Conservation (phyloP, 139 green algal species). For the Auxenochlorella pyrenoidosa region DNA sequence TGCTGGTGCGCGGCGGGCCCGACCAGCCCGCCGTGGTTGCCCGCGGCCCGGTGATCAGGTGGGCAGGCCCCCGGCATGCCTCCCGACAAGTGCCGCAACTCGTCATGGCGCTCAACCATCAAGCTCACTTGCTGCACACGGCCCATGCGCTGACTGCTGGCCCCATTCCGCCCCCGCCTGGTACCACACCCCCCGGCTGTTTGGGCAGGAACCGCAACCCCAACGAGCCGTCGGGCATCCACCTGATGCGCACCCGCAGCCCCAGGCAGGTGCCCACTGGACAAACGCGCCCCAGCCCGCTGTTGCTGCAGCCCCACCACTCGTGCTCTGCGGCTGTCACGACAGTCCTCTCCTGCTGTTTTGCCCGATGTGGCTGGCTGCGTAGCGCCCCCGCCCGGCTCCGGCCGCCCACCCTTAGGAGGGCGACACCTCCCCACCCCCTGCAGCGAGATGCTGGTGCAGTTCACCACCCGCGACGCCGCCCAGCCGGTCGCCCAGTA, state of each 20-base stretch:
- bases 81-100: too few relatives aligned
- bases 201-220: slow-evolving; percentile 13
- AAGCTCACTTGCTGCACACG: too few relatives aligned
- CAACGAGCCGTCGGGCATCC: slow-evolving; percentile 22
- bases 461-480: slow-evolving; percentile 20
- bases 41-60: slow-evolving; percentile 13
- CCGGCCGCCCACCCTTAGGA: neutral
- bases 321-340: neutral
- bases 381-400: neutral
- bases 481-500: slow-evolving; percentile 37
- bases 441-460: slow-evolving; percentile 50
- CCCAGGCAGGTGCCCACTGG: neutral
- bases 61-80: neutral
- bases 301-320: too few relatives aligned
- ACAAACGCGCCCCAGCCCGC: too few relatives aligned
- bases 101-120: too few relatives aligned
- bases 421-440: neutral
- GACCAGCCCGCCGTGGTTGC: slow-evolving; percentile 43
- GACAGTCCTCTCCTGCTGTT: too few relatives aligned
- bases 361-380: too few relatives aligned
- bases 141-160: too few relatives aligned
- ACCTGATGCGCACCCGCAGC: slow-evolving; percentile 23
- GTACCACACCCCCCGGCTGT: too few relatives aligned
- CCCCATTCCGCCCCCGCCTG: too few relatives aligned
- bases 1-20: slow-evolving; percentile 57